Evolutionary conservation across 495 filamentous ascomycete species (phyloP).

Genomic region (Penicillium lagena): DNA sequence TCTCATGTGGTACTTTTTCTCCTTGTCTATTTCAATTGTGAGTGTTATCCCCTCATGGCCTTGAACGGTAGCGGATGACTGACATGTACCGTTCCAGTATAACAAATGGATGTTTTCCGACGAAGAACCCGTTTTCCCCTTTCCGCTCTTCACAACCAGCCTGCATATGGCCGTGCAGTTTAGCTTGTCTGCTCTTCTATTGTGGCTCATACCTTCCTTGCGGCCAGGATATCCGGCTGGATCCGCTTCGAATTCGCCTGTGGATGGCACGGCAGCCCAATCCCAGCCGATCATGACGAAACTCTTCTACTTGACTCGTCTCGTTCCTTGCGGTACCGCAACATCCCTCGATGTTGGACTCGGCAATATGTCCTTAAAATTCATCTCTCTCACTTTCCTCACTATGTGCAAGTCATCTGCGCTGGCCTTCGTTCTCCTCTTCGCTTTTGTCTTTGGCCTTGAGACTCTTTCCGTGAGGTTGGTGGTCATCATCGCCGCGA

Average conservation of each 20-base stretch:
- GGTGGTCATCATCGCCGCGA: conserved; percentile 78
- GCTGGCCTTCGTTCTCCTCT: conserved; percentile 88
- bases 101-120: conserved; percentile 99
- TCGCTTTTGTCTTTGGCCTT: conserved; percentile 91
- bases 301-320: conserved; percentile 85
- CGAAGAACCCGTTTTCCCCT: conserved; percentile 81
- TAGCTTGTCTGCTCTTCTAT: conserved; percentile 66
- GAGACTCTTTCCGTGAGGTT: conserved; percentile 82
- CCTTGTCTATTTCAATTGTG: conserved; percentile 89
- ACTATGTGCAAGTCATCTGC: conserved; percentile 99
- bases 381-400: conserved; percentile 94
- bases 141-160: conserved; percentile 92
- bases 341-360: conserved; percentile 96
- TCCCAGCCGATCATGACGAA: conserved; percentile 73
- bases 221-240: conserved; percentile 54
- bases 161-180: conserved; percentile 98
- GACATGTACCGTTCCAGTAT: conserved; percentile 51
- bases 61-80: neutral
- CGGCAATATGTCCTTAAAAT: conserved; percentile 91
- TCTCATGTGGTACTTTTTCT: conserved; percentile 89
- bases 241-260: conserved; percentile 44
- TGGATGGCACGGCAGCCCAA: conserved; percentile 27
- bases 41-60: conserved; percentile 24
- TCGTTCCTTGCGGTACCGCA: conserved; percentile 87
- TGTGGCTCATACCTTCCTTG: conserved; percentile 77